Conservation (phyloP, 495 filamentous ascomycete species). For the Chaetomium fimeti region DNA sequence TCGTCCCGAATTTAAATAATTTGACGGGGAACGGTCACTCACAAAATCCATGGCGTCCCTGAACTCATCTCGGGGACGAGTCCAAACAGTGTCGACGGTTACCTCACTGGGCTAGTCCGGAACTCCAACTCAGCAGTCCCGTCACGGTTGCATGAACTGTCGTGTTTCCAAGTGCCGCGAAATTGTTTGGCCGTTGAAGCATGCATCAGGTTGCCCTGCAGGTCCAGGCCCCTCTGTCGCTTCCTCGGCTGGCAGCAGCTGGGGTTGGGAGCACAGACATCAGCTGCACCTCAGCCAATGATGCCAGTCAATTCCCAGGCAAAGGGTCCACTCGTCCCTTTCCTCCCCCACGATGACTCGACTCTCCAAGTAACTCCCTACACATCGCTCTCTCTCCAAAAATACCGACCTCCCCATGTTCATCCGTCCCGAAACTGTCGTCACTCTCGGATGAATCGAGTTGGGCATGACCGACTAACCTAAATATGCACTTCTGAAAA, state of each 20-base stretch:
- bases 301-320: background rate
- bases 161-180: conserved; percentile 38
- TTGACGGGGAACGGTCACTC: conserved; percentile 14
- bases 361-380: too few relatives aligned
- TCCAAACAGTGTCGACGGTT: conserved; percentile 18
- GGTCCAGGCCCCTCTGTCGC: conserved; percentile 13
- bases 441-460: too few relatives aligned
- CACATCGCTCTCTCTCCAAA: too few relatives aligned
- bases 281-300: too few relatives aligned
- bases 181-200: conserved; percentile 32
- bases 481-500: background rate
- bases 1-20: background rate
- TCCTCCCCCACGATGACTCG: too few relatives aligned
- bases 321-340: background rate
- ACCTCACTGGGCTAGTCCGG: conserved; percentile 10
- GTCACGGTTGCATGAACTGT: conserved; percentile 32
- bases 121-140: conserved; percentile 13
- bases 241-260: conserved; percentile 8
- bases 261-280: background rate
- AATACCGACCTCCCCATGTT: too few relatives aligned
- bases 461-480: background rate
- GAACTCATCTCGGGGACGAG: conserved; percentile 37
- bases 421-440: too few relatives aligned
- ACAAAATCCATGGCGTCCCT: conserved; percentile 46
- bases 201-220: background rate